Conservation (phyloP, 805 yeast species). For the Tanozyma kutaoensis region DNA sequence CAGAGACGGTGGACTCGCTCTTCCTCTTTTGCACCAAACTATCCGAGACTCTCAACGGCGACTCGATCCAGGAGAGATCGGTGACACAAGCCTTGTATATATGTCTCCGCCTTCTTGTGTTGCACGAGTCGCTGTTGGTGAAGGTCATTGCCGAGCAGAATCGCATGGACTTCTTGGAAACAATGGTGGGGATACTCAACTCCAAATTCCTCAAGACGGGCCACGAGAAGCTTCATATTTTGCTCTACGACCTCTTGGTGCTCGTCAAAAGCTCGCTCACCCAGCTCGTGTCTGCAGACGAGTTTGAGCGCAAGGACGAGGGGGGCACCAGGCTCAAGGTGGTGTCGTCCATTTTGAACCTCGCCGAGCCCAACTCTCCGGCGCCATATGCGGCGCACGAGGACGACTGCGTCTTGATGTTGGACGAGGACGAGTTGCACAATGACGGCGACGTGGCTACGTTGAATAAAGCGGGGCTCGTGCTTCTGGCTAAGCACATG, state of each 20-base stretch:
- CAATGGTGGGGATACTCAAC: too few species aligned
- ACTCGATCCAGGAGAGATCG: too few species aligned
- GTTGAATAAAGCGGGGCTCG: conserved; percentile 15
- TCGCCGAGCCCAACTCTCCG: conserved; percentile 17
- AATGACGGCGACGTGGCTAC: conserved; percentile 18
- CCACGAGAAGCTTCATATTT: conserved; percentile 37
- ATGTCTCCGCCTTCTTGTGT: conserved; percentile 40
- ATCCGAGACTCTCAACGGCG: conserved; percentile 7
- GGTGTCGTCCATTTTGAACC: conserved; percentile 10
- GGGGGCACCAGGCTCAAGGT: too few species aligned
- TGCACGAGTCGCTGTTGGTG: conserved; percentile 40
- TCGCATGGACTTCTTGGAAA: conserved; percentile 33
- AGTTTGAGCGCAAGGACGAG: too few species aligned
- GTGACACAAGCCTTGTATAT: conserved; percentile 11
- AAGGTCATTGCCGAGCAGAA: conserved; percentile 25
- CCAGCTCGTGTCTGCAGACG: too few species aligned
- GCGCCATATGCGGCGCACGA: conserved; percentile 6
- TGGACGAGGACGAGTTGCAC: conserved; percentile 19
- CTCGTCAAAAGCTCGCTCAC: conserved; percentile 33
- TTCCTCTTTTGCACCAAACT: too few species aligned
- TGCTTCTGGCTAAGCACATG: conserved; percentile 6
- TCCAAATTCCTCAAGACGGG: conserved; percentile 20
- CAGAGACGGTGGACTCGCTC: conserved; percentile 10
- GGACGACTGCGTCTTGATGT: conserved; percentile 3
- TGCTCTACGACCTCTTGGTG: conserved; percentile 45